A percentile compares a stretch with the other conserved stretches of the same genome.
These are phyloP conservation scores for Rhodotorula graminis DNA, from an alignment of 768 basidiomycete genomes.

Conservation along the genomic window DNA sequence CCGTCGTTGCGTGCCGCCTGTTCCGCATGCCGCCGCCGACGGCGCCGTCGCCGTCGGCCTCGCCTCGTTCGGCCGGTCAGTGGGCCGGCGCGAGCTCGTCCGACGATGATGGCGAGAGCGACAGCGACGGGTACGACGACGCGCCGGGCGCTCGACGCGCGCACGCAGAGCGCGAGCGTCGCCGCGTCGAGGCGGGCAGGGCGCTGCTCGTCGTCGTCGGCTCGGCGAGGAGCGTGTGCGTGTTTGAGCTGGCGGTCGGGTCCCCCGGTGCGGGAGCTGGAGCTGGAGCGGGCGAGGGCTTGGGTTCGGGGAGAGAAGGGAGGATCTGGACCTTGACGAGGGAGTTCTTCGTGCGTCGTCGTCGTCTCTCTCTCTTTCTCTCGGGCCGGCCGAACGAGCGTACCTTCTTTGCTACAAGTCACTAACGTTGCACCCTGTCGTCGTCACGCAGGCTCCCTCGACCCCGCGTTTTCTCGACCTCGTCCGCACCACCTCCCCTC, in stretches of 20 bases:
- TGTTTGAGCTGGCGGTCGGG: constrained; percentile 27
- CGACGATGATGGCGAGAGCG: background rate
- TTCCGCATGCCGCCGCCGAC: background rate
- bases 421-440: background rate
- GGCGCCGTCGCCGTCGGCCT: background rate
- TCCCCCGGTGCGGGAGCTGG: no score
- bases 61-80: no score
- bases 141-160: no score
- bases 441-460: constrained; percentile 12
- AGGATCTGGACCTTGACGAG: constrained; percentile 17
- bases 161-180: background rate
- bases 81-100: no score
- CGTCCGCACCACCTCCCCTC: background rate
- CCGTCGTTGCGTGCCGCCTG: constrained; percentile 21
- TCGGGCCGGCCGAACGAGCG: no score
- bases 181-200: background rate
- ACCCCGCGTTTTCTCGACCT: constrained; percentile 24
- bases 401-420: no score
- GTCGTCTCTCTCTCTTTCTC: background rate
- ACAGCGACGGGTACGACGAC: constrained; percentile 8
- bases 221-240: constrained; percentile 9
- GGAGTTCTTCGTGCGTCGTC: constrained; percentile 22
- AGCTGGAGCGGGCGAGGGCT: no score
- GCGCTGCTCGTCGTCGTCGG: constrained; percentile 17
- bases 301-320: background rate